Base-by-base conservation (phyloP, 2,329 filamentous ascomycete genomes). In the Epichloe amarillans region DNA sequence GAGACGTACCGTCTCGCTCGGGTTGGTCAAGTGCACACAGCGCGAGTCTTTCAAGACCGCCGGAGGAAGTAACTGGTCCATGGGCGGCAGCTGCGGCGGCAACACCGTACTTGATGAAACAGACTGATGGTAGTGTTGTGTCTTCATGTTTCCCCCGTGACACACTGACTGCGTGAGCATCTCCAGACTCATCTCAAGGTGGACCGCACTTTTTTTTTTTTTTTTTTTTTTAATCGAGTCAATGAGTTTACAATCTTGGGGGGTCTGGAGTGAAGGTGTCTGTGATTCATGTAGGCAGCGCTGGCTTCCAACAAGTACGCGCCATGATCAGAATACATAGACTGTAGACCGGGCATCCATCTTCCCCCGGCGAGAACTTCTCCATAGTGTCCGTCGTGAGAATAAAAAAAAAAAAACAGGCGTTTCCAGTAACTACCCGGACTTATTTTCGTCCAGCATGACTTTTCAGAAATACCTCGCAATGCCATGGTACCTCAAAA, bases 1-100 rank as follows among this genome's bases (percentile, higher is more conserved):
- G 30, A 30, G 30, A 30, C 60, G 46, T 54, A 67, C 65, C 12
- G 62, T 65, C 5, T 65, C 60, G 4, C 64, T 54, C 1, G 63
- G 65, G 2, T 49, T 53, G 5, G 56, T 46, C 2, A 54, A 49
- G 3, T 51, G 50, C 12, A 57, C 47, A 5, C 57, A 46, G 2
- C 36, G 40, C 15, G 57, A 47, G 15, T 46, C 30, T 53, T 54
- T 33, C 46, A 56, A 19, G 41, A 57, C 8, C 42, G 53, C 49
- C 2, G 59, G 57, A 19, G 48, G 49, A 4, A 47, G 51, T 4
- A 53, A 38, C 4, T 48, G 35, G 3, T 46, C 49, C 23, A 38
- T 26, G 26, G 46, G 46, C 6, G 46, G 46, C 12, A 48, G 14
- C 46, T 48, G 46, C n/a, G 37, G 46, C 8, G 26, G 30, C 30